Base-by-base conservation (phyloP, 2,329 filamentous ascomycete species). In the Aspergillus pseudoviridinutans region DNA sequence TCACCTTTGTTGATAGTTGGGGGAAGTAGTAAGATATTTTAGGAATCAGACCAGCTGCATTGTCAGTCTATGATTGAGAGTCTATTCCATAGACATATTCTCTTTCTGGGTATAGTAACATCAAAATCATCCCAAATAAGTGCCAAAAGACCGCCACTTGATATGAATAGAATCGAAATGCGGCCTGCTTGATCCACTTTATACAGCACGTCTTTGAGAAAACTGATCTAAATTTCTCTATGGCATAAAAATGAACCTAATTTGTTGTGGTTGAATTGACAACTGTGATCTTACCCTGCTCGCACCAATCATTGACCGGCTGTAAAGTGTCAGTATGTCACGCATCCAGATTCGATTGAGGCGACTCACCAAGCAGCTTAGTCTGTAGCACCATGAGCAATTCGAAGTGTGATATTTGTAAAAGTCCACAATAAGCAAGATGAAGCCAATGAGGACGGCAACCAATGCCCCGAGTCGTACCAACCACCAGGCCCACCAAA, bases 401-500 rank as follows among this genome's bases (percentile, higher is more conserved):
- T 83, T 87, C 51, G 86, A 85, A 41, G 69, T 66, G 58, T 84
- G 83, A 72, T 88, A 87, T 61, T 84, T 84, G 76, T 97, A 97
- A 72, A 99, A 99, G 77, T 97, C 94, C 71, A 92, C 87, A 59
- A 97, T 74, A 54, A 99, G 79, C 49, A 97, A 78, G 60, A 96
- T 89, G 72, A 97, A 97, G 1, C 88, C 88, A 44, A 96, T 83
- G 38, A 96, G 80, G 35, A 92, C 89, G n/a, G 87, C 83, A 7
- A 96, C 83, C 53, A 99, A 78, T 25, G 89, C 87, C 0, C 83
- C 91, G 1, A 84, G 90, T 20, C 94, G 85, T 28, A 97, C 82
- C 24, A 96, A 75, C 93, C 93, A 97, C 94, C 94, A 99, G 5
- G 80, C 89, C 94, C 94, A 99, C 94, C 94, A 99, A 7, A 96